phyloP scores from a whole-genome alignment of 2,329 filamentous ascomycete genomes.

The Fusarium sp. region DNA sequence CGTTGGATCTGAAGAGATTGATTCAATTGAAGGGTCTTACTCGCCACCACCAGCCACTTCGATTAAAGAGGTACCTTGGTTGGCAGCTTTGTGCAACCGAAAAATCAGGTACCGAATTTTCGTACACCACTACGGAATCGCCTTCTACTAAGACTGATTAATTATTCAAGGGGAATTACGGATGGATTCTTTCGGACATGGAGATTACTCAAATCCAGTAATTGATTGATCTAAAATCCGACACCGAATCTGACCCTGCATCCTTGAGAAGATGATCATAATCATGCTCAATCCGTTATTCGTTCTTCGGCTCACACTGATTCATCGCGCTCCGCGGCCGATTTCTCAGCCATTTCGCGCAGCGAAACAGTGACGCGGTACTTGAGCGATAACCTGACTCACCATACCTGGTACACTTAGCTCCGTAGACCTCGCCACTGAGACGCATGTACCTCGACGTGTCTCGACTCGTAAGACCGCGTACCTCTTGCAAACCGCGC shows the following conservation, averaged over 20 bases:
- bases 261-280: neutral
- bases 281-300: neutral
- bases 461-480: conserved; percentile 35
- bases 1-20: conserved; percentile 4
- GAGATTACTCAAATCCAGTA: conserved; percentile 8
- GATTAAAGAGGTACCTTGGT: conserved; percentile 23
- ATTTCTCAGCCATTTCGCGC: conserved; percentile 22
- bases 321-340: conserved; percentile 18
- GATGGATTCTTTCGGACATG: conserved; percentile 1
- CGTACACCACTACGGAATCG: conserved; percentile 29
- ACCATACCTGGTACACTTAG: conserved; percentile 26
- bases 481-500: conserved; percentile 37
- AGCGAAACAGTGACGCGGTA: conserved; percentile 23
- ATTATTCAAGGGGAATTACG: neutral
- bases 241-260: conserved; percentile 12
- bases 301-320: conserved; percentile 27
- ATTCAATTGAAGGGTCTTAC: conserved; percentile 28
- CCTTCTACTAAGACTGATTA: conserved; percentile 16
- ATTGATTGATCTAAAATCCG: conserved; percentile 11
- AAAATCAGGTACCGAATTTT: conserved; percentile 17
- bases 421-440: conserved; percentile 7
- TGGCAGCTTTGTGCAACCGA: neutral
- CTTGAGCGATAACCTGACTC: conserved; percentile 35
- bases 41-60: conserved; percentile 44
- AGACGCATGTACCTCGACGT: conserved; percentile 28